Evolutionary conservation across 2,329 filamentous ascomycete species (phyloP), one percentile per base, ranked within the genome.

Genomic region (Sporothrix variecibatus): DNA sequence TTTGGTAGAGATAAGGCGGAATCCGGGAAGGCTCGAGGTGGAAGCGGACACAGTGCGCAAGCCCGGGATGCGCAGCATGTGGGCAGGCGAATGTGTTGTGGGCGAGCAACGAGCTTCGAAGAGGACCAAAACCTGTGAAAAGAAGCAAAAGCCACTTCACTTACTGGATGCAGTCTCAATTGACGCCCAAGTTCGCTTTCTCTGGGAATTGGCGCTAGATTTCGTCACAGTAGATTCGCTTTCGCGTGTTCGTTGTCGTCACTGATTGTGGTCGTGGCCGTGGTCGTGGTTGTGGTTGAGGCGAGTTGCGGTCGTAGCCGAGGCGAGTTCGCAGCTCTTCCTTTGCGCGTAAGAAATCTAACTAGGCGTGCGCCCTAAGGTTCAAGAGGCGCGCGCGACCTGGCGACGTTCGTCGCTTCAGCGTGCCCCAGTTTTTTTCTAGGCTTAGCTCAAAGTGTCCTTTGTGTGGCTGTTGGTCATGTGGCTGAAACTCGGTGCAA

Each of bases 401-500:
- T 62, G 8, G 58, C 31, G 58, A 26, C n/a, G 60, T 65, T 26
- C 34, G n/a, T 28, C 20, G 60, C 20, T 43, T 26, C 11, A 65
- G n/a, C 12, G 40, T 65, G 60, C 60, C 60, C 60, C 60, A 43
- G 20, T 65, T 65, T 62, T 65, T n/a, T 20, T 38, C 26, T 65
- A 7, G 38, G 34, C 20, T 65, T 43, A 65, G 60, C 38, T 12
- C n/a, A 15, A 15, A n/a, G 20, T 51, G 17, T 34, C 2, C 31
- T 34, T 26, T 26, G 11, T 65, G 60, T 65, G 60, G 60, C 60
- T 65, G 60, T 26, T 43, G 8, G 20, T n/a, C 31, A 17, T 65
- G 60, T 65, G 60, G 60, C 60, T 65, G 60, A 43, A n/a, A 38
- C n/a, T 23, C 56, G 6, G 38, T 43, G 60, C n/a, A 23, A 58